A percentile compares a stretch with the other conserved stretches of the same genome.
These are phyloP conservation scores for Blastocladiella britannica DNA, from an alignment of 192 early-diverging fungal genomes.

Conservation along the genomic window DNA sequence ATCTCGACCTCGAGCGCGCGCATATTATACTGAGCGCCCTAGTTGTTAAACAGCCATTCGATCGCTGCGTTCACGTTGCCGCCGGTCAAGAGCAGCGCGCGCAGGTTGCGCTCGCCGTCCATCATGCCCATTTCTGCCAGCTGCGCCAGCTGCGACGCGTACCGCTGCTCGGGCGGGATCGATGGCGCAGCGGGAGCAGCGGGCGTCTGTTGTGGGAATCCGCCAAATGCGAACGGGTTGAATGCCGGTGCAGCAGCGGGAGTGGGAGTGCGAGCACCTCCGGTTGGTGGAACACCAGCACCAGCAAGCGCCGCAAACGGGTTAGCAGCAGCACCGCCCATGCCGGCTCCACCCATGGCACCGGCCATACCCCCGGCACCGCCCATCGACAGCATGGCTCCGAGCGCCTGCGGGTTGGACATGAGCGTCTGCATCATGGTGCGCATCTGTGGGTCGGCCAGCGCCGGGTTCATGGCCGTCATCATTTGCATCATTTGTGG, in stretches of 20 bases:
- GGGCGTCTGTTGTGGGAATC: no score
- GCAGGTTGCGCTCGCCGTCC: conserved; percentile 71
- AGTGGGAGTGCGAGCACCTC: conserved; percentile 4
- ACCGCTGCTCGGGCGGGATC: conserved; percentile 12
- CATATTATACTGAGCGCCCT: no score
- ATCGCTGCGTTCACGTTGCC: conserved; percentile 92
- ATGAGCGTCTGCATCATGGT: conserved; percentile 27
- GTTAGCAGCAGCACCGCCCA: conserved; percentile 7
- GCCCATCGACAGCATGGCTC: conserved; percentile 15
- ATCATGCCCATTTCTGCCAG: conserved; percentile 87
- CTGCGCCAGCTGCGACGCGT: conserved; percentile 17
- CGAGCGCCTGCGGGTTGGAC: conserved; percentile 21
- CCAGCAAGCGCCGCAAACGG: conserved; percentile 10
- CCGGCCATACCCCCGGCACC: conserved; percentile 19
- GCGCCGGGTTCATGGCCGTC: no score
- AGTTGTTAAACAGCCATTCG: no score
- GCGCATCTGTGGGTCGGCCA: no score
- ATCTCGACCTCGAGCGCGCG: no score
- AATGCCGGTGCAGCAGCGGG: conserved; percentile 6
- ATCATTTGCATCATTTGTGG: conserved; percentile 27
- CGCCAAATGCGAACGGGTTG: no score
- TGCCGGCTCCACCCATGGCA: conserved; percentile 37
- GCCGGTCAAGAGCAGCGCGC: conserved; percentile 52
- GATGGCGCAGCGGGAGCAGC: no score
- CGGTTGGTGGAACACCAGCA: conserved; percentile 10